Percentiles rank a stretch among this genome's conserved stretches.
These are phyloP conservation scores for Calonectria ilicicola DNA, from an alignment of 2,329 filamentous ascomycete genomes.

Conservation along the genomic window DNA sequence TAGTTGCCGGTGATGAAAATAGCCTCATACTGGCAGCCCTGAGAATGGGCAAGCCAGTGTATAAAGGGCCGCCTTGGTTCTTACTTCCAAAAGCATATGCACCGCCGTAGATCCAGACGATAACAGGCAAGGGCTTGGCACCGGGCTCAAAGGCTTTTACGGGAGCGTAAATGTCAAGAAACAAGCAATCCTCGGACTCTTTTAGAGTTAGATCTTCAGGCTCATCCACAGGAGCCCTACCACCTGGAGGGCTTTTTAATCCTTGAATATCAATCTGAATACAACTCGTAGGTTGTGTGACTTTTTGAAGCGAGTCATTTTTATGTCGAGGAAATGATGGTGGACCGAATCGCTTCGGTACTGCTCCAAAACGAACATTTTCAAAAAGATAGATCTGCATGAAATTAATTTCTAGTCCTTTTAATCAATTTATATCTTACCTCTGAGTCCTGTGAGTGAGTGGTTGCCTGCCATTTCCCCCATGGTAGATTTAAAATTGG, in stretches of 20 bases:
- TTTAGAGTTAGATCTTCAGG: background rate
- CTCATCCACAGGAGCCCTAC: background rate
- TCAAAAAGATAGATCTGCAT: slow-evolving; percentile 18
- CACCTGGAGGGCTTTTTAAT: slow-evolving; percentile 5
- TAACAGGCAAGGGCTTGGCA: slow-evolving; percentile 54
- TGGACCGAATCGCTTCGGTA: slow-evolving; percentile 11
- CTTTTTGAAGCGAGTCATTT: background rate
- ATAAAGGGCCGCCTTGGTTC: slow-evolving; percentile 48
- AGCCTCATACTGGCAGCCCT: slow-evolving; percentile 47
- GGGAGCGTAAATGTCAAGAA: slow-evolving; percentile 62
- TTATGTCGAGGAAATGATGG: background rate
- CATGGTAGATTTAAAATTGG: background rate
- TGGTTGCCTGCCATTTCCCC: slow-evolving; percentile 3
- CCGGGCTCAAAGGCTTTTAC: slow-evolving; percentile 52
- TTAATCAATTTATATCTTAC: background rate
- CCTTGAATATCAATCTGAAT: background rate
- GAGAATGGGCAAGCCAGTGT: slow-evolving; percentile 45
- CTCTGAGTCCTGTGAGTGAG: background rate
- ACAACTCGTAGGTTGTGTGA: slow-evolving; percentile 4
- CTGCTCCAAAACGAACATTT: slow-evolving; percentile 18
- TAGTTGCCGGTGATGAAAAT: slow-evolving; percentile 64
- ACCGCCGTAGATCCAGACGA: slow-evolving; percentile 60
- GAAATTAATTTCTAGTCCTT: background rate
- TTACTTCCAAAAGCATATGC: slow-evolving; percentile 58
- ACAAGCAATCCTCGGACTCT: slow-evolving; percentile 59